These are phyloP conservation scores for Taphrina betulina DNA, from an alignment of 1,139 yeast genomes.

Conservation along the genomic window DNA sequence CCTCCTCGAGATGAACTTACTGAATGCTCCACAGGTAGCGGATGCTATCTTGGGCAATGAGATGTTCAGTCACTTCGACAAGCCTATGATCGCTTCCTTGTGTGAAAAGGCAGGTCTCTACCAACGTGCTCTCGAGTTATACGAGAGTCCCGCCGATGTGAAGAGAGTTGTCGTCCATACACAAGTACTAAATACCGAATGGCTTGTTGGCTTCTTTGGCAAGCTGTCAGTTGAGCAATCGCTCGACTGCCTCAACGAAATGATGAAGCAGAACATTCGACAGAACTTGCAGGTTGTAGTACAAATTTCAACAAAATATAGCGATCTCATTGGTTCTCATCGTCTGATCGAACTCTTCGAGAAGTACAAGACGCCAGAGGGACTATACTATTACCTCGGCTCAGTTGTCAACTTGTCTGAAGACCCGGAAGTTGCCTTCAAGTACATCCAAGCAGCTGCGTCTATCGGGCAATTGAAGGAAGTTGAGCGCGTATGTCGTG, in stretches of 20 bases:
- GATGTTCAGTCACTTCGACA: constrained; percentile 94
- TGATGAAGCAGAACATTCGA: constrained; percentile 75
- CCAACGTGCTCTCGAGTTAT: constrained; percentile 88
- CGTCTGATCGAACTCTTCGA: constrained; percentile 86
- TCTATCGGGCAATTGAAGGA: constrained; percentile 86
- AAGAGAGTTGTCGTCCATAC: constrained; percentile 93
- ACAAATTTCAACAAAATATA: constrained; percentile 94
- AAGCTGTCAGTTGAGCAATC: constrained; percentile 93
- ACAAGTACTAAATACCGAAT: constrained; percentile 79
- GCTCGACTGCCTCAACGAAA: constrained; percentile 79
- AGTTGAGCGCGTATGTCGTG: constrained; percentile 92
- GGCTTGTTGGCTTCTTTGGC: constrained; percentile 92
- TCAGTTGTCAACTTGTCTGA: constrained; percentile 91
- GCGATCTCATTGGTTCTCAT: constrained; percentile 86
- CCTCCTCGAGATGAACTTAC: constrained; percentile 83
- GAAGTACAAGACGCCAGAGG: constrained; percentile 88
- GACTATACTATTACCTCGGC: constrained; percentile 87
- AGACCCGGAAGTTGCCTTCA: constrained; percentile 92
- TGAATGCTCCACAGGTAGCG: constrained; percentile 98
- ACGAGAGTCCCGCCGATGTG: constrained; percentile 90
- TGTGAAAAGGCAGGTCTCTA: constrained; percentile 92
- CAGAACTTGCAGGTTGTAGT: constrained; percentile 90
- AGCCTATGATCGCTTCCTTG: constrained; percentile 84
- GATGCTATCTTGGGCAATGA: constrained; percentile 96
- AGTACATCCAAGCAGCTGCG: constrained; percentile 93